A percentile compares a stretch with the other conserved stretches of the same genome.
Evolutionary conservation across 139 green algal genomes (phyloP).

Genomic region (Tetradesmus obliquus): DNA sequence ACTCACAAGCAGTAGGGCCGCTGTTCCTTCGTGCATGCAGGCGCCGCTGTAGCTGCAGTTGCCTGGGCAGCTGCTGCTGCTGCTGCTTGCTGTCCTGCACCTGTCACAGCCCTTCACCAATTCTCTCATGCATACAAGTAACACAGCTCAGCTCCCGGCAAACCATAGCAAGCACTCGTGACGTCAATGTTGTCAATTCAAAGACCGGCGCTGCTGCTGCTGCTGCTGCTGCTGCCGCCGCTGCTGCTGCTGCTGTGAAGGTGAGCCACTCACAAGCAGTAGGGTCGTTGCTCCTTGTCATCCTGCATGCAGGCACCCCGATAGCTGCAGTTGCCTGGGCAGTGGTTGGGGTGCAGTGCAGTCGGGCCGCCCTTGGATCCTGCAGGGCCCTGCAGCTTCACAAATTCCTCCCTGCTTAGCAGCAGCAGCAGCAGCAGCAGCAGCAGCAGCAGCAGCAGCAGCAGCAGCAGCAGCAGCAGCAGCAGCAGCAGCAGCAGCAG

Average conservation of each 20-base stretch:
- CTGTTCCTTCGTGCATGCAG: neutral
- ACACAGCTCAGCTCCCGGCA: too few relatives aligned
- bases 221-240: neutral
- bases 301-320: neutral
- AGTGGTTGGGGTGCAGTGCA: neutral
- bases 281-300: neutral
- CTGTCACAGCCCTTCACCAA: neutral
- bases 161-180: too few relatives aligned
- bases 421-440: neutral
- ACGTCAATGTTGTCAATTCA: too few relatives aligned
- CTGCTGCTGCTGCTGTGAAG: neutral
- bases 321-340: neutral
- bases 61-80: neutral
- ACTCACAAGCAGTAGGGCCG: neutral
- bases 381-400: neutral
- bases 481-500: too few relatives aligned
- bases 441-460: neutral
- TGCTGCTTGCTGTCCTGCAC: neutral
- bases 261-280: neutral
- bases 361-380: neutral
- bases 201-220: neutral
- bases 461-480: neutral
- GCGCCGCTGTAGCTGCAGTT: neutral
- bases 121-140: too few relatives aligned
- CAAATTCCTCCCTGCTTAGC: neutral